Conservation (phyloP, 2,329 filamentous ascomycete genomes). For the Aspergillus jensenii region DNA sequence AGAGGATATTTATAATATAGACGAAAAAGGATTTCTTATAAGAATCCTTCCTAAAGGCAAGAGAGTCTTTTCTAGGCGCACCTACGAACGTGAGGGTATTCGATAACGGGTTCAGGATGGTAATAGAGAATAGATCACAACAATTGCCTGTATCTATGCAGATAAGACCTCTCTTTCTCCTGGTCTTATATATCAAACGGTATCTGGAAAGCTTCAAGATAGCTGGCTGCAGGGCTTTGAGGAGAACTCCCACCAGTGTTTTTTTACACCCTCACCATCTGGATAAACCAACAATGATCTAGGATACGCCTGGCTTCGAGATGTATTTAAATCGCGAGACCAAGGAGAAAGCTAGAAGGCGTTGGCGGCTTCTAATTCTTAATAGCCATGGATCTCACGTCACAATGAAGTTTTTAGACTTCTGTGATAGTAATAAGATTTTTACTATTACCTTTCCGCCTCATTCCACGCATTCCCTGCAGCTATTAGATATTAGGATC, state of each 20-base stretch:
- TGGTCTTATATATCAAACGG: conserved; percentile 21
- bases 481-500: conserved; percentile 10
- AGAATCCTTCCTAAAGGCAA: conserved; percentile 3
- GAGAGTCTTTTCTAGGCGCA: conserved; percentile 15
- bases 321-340: conserved; percentile 8
- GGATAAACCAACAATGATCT: conserved; percentile 2
- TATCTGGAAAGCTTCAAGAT: conserved; percentile 17
- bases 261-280: background rate
- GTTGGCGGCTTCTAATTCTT: conserved; percentile 7
- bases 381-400: conserved; percentile 12
- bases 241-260: background rate
- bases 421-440: conserved; percentile 9
- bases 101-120: conserved; percentile 17
- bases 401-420: conserved; percentile 10
- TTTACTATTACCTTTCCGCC: background rate
- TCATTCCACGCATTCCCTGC: conserved; percentile 9
- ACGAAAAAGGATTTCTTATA: background rate
- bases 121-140: conserved; percentile 22
- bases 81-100: conserved; percentile 5
- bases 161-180: conserved; percentile 12
- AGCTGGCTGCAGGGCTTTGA: conserved; percentile 15
- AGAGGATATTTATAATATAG: background rate
- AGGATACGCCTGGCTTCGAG: background rate
- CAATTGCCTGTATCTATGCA: conserved; percentile 19
- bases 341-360: conserved; percentile 4